Evolutionary conservation across 2,329 filamentous ascomycete species (phyloP).

Genomic region (Stagonosporopsis vannaccii): DNA sequence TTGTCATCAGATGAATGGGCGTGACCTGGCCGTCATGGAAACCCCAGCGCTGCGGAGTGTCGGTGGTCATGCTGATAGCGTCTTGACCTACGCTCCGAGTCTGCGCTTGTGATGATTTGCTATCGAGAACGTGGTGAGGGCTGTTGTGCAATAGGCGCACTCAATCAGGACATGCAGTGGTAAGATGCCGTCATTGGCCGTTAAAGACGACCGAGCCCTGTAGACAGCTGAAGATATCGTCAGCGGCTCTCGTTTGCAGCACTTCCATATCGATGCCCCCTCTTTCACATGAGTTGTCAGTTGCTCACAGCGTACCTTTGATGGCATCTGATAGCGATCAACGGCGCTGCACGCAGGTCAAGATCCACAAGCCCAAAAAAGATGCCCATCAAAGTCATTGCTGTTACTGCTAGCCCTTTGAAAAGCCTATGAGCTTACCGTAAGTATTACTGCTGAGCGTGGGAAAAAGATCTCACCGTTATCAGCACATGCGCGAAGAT

Average conservation of each 20-base stretch:
- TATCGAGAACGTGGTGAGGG: not conserved
- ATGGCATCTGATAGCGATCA: constrained; percentile 4
- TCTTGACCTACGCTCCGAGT: not conserved
- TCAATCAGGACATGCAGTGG: not conserved
- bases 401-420: not conserved
- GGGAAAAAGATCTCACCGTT: not conserved
- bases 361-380: not conserved
- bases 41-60: not conserved
- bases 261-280: not conserved
- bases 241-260: constrained; percentile 6
- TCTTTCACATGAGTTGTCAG: constrained; percentile 16
- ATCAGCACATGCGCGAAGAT: not conserved
- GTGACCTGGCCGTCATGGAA: not conserved
- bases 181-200: constrained; percentile 1
- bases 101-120: not conserved
- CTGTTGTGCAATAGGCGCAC: not conserved
- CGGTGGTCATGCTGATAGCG: not conserved
- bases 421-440: not conserved
- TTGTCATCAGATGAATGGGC: not conserved
- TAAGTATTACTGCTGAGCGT: not conserved
- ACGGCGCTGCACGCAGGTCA: not conserved
- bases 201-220: not conserved
- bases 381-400: not conserved
- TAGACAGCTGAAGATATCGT: constrained; percentile 7
- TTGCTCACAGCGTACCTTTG: constrained; percentile 1